Conservation (phyloP, 140 eudicot genomes). For the Senecio squalidus region DNA sequence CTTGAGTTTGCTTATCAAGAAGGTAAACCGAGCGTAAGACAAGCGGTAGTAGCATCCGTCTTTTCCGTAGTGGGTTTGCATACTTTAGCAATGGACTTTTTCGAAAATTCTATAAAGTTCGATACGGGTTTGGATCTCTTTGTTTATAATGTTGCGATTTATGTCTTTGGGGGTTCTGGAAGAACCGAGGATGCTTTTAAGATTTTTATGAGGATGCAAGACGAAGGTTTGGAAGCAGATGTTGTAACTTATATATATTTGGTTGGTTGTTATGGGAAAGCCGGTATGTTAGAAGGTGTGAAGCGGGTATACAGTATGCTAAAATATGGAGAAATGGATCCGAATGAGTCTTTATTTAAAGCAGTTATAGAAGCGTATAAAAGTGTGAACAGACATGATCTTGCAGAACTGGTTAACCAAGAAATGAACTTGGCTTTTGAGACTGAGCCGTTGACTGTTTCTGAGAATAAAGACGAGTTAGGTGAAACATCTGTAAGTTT, state of each 20-base stretch:
- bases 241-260: slow-evolving; percentile 54
- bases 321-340: slow-evolving; percentile 51
- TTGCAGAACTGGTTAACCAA: slow-evolving; percentile 67
- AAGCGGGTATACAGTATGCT: slow-evolving; percentile 52
- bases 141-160: slow-evolving; percentile 66
- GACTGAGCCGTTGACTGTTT: slow-evolving; percentile 21
- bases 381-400: slow-evolving; percentile 43
- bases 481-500: slow-evolving; percentile 23
- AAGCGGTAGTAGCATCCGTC: slow-evolving; percentile 52
- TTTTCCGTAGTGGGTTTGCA: slow-evolving; percentile 57
- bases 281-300: slow-evolving; percentile 77
- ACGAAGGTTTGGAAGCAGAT: slow-evolving; percentile 69
- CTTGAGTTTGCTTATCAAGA: slow-evolving; percentile 52
- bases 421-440: slow-evolving; percentile 64
- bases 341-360: slow-evolving; percentile 46
- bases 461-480: slow-evolving; percentile 36
- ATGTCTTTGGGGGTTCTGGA: slow-evolving; percentile 48
- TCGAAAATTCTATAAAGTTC: slow-evolving; percentile 27
- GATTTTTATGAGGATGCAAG: slow-evolving; percentile 74
- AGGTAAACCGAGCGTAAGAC: slow-evolving; percentile 41
- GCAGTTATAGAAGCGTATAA: slow-evolving; percentile 66
- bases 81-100: slow-evolving; percentile 47
- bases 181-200: slow-evolving; percentile 60
- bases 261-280: slow-evolving; percentile 70
- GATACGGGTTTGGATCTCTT: slow-evolving; percentile 32